Evolutionary conservation across 108 stramenopile genomes (phyloP), one percentile per base, ranked within the genome.

Genomic region (Nitzschia palea): DNA sequence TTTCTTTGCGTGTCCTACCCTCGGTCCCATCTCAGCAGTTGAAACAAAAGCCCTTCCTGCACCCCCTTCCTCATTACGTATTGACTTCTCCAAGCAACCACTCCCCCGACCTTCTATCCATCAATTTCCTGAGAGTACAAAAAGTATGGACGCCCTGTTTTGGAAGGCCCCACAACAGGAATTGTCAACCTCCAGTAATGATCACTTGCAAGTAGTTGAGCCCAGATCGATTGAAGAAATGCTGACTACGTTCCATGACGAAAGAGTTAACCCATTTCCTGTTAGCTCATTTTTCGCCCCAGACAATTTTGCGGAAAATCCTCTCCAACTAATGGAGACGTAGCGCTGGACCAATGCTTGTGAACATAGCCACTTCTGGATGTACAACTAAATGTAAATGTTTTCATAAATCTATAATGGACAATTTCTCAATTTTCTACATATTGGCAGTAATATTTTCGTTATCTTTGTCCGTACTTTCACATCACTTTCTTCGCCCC

Each of bases 211-310:
- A 3, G 5, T 5, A 5, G 17, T 55, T 4, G 54, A 55, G 17
- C 54, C 54, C 9, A 23, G 54, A 26, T 55, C 54, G 12, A 55
- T 55, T 12, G 54, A 55, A 27, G 54, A 55, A 55, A 55, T 55
- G 54, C 6, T 55, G 4, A 8, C 4, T 55, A 4, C 9, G 17
- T 10, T 10, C 15, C 18, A 10, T 5, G 47, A 48, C 4, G 47
- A 48, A n/a, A 20, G n/a, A n/a, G 4, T 48, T 4, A 10, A n/a
- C 18, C 17, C 17, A 4, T 48, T 48, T 4, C 18, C 47, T 4
- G 9, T 20, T 5, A 10, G 22, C 47, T 48, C 47, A 5, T 48
- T 48, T 18, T 18, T 48, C 4, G 47, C 18, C 17, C 15, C 9
- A 12, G 47, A 48, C 15, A 12, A 48, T 20, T 18, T 48, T 10